Conservation (phyloP, 2,329 filamentous ascomycete genomes). For the Penicillium sp. region DNA sequence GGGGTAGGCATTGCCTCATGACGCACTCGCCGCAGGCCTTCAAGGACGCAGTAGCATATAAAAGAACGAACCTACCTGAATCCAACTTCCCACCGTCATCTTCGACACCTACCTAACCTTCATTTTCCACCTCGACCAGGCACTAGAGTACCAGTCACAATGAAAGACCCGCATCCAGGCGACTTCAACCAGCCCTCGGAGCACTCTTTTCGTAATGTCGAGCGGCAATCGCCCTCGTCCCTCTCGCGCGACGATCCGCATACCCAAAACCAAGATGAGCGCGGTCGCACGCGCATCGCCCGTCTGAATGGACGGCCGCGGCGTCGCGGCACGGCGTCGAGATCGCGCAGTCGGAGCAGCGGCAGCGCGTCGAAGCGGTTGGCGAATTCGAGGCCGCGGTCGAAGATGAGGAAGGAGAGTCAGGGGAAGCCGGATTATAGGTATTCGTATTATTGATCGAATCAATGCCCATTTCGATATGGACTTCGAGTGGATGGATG, state of each 20-base stretch:
- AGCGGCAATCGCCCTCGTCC: conserved; percentile 6
- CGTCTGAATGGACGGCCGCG: not conserved
- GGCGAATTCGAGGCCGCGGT: conserved; percentile 12
- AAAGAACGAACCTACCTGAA: not conserved
- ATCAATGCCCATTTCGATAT: too few species aligned
- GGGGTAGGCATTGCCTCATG: not conserved
- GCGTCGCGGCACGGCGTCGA: conserved; percentile 3
- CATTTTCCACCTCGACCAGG: not conserved
- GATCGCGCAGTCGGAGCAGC: conserved; percentile 11
- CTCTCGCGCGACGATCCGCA: conserved; percentile 13
- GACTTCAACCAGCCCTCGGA: conserved; percentile 15
- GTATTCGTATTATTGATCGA: conserved; percentile 12
- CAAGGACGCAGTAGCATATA: not conserved
- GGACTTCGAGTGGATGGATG: too few species aligned
- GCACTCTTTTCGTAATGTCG: conserved; percentile 11
- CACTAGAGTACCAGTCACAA: not conserved
- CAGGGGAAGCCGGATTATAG: conserved; percentile 14
- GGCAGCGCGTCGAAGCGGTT: conserved; percentile 11
- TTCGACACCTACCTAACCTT: not conserved
- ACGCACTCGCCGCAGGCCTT: not conserved
- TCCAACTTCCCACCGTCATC: not conserved
- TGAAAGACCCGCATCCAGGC: conserved; percentile 13
- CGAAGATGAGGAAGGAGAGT: conserved; percentile 14
- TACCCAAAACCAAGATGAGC: conserved; percentile 8
- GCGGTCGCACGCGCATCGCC: not conserved